These are phyloP conservation scores for Solanum ahanhuiri DNA, from an alignment of 257 asterid species.

Conservation along the genomic window DNA sequence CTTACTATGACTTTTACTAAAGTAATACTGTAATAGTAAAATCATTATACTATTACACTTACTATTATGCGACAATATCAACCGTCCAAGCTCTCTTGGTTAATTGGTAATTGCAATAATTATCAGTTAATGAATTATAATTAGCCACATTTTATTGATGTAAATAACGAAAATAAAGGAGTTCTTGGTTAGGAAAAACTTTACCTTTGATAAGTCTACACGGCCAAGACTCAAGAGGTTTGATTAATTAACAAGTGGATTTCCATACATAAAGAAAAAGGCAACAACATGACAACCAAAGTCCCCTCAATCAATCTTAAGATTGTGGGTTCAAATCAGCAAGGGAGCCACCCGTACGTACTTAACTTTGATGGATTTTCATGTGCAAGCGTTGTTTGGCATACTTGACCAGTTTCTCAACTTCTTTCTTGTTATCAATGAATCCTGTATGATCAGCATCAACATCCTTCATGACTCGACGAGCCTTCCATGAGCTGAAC, in stretches of 20 bases:
- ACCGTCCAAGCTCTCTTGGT: too few species aligned
- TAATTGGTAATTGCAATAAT: neutral
- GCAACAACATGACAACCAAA: neutral
- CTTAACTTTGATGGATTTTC: conserved; percentile 7
- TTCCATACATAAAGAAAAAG: neutral
- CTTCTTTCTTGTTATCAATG: conserved; percentile 17
- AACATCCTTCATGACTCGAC: conserved; percentile 12
- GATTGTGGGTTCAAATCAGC: neutral
- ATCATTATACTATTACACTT: too few species aligned
- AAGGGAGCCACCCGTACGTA: too few species aligned
- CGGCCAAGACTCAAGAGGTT: neutral
- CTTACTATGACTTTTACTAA: too few species aligned
- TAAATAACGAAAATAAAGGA: neutral
- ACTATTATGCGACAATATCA: too few species aligned
- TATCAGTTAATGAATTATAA: neutral
- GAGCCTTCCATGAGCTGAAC: conserved; percentile 21
- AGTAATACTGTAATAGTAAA: too few species aligned
- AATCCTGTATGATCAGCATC: conserved; percentile 17
- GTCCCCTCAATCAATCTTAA: neutral
- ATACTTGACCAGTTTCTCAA: conserved; percentile 17
- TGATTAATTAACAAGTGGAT: neutral
- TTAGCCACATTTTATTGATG: neutral
- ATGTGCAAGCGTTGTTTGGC: conserved; percentile 19
- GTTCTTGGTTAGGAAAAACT: neutral
- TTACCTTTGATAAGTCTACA: neutral